Conservation (phyloP, 305 asterid species). For the Fraxinus ornus region DNA sequence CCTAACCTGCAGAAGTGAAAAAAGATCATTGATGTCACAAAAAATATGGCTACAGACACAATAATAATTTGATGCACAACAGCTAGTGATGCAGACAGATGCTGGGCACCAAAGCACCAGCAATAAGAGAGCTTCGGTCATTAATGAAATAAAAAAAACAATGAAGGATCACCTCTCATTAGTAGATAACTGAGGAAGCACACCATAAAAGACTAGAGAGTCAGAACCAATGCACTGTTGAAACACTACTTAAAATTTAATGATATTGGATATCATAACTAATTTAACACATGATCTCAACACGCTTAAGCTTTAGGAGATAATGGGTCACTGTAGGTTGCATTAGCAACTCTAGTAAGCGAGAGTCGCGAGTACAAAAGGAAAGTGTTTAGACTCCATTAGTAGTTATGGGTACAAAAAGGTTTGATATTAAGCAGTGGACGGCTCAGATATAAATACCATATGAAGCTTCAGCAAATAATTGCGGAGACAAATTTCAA, state of each 20-base stretch:
- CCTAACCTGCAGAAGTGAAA: conserved; percentile 61
- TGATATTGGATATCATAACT: background rate
- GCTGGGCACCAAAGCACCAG: background rate
- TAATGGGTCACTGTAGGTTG: background rate
- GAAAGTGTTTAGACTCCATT: background rate
- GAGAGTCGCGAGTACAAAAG: background rate
- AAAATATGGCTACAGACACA: background rate
- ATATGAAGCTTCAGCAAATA: background rate
- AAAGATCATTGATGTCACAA: conserved; percentile 7
- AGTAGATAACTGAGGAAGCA: background rate
- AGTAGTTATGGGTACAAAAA: background rate
- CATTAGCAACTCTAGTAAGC: background rate
- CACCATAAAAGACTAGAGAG: background rate
- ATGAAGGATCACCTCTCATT: conserved; percentile 7
- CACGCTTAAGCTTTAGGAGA: background rate
- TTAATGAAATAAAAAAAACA: background rate
- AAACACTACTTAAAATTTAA: background rate
- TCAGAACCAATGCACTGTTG: background rate
- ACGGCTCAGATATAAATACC: background rate
- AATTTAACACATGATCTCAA: background rate
- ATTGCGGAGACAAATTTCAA: background rate
- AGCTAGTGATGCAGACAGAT: background rate
- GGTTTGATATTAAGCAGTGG: background rate
- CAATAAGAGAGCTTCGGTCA: background rate
- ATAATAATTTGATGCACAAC: background rate